Evolutionary conservation across 163 green algal genomes (phyloP), one percentile per base, ranked within the genome.

Genomic region (Scenedesmus sp.): DNA sequence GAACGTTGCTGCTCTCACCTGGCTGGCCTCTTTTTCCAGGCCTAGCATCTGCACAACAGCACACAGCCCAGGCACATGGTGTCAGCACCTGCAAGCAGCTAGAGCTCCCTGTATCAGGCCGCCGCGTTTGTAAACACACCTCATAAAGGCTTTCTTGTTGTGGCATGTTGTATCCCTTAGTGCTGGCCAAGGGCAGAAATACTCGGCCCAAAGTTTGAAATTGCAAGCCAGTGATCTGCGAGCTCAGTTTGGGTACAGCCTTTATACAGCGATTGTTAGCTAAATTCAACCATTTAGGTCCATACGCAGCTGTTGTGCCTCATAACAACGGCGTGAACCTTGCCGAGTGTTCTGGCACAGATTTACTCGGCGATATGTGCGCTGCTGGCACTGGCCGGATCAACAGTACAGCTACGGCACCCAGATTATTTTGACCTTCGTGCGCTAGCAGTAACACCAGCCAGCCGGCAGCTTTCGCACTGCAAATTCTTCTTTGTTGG

Each of bases 11-110:
- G 35, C 61, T 15, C 85, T 89, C 89, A 93, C 89, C 89, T 96
- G 91, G 26, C 79, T 94, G 18, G 96, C 96, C 33, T 87, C 46
- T 43, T 93, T 94, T 1, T 81, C 86, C 3, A 98, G 89, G 1
- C 95, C 94, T 26, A 98, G 72, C 26, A 96, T 89, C 95, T 97
- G 91, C 80, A 33, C 0, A 87, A 53, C 46, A 86, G 82, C 12
- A 70, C 22, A 7, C 20, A 70, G 20, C 56, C 56, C 16, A 40
- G 33, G 70, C 68, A 46, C 82, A 35, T 49, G 53, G 35, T 79
- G 24, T 37, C 40, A 78, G 3, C 0, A 80, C 18, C 9, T 46
- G 53, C 13, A 18, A 26, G 56, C 53, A 35, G 35, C 83, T 22
- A 56, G 35, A 51, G 53, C 53, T 15, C 33, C 35, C n/a, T 56